phyloP scores from a whole-genome alignment of 352 stramenopile species.

The Elongisporangium prolatum region DNA sequence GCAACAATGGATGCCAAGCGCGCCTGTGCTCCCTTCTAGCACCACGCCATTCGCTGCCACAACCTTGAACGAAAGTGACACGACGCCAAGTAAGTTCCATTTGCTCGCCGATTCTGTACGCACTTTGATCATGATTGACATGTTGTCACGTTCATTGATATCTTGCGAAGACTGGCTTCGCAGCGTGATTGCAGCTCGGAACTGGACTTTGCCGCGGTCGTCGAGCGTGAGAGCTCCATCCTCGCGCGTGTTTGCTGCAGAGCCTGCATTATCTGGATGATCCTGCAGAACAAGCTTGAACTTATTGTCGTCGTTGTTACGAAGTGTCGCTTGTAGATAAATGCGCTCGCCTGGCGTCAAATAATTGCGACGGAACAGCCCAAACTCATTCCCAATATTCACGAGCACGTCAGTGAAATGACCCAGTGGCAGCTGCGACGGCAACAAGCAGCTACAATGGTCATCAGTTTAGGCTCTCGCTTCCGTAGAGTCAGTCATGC shows the following conservation, averaged over 20 bases:
- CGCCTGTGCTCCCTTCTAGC: constrained; percentile 14
- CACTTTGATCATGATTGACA: constrained; percentile 30
- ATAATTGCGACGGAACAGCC: constrained; percentile 62
- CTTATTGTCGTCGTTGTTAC: constrained; percentile 19
- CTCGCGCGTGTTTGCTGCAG: constrained; percentile 6
- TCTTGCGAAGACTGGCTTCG: neutral
- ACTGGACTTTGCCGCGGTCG: constrained; percentile 51
- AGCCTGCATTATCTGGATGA: constrained; percentile 9
- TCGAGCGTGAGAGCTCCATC: constrained; percentile 45
- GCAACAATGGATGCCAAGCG: constrained; percentile 70
- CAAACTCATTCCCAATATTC: constrained; percentile 84
- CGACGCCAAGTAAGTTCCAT: constrained; percentile 63
- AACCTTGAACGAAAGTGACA: constrained; percentile 53
- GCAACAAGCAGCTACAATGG: constrained; percentile 55
- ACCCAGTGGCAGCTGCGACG: constrained; percentile 39
- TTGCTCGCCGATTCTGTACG: constrained; percentile 21
- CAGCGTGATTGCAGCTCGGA: constrained; percentile 33
- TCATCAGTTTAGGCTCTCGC: no score
- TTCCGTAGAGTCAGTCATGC: no score
- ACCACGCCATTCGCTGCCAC: constrained; percentile 10
- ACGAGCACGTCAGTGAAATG: constrained; percentile 58
- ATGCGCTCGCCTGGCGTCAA: constrained; percentile 34
- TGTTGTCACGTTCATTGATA: neutral
- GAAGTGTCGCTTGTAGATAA: constrained; percentile 43
- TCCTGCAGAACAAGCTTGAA: constrained; percentile 26